Percentiles rank a stretch among this genome's conserved stretches.
Conservation (phyloP, 805 yeast species). For the Suhomyces kilbournensis region DNA sequence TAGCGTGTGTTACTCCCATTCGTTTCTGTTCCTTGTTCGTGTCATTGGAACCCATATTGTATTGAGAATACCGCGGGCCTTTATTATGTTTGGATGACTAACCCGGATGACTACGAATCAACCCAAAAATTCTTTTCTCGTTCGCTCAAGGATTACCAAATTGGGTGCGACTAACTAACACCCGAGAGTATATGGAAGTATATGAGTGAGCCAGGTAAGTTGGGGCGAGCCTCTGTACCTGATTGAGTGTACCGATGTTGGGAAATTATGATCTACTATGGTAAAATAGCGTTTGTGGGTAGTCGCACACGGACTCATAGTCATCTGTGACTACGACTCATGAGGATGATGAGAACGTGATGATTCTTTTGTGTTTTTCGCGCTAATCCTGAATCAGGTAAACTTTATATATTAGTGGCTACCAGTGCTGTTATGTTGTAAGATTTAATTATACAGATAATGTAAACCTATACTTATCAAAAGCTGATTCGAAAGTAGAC, state of each 20-base stretch:
- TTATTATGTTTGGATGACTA: slow-evolving; percentile 1
- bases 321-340: background rate
- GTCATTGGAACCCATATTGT: slow-evolving; percentile 1
- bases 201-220: background rate
- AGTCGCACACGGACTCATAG: background rate
- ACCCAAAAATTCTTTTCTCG: slow-evolving; percentile 1
- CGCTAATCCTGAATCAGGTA: background rate
- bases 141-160: background rate
- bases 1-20: slow-evolving; percentile 54
- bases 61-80: background rate
- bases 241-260: background rate
- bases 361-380: background rate
- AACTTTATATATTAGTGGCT: background rate
- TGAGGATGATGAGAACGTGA: background rate
- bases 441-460: too few relatives aligned
- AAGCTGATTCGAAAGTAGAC: background rate
- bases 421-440: background rate
- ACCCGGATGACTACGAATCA: slow-evolving; percentile 11
- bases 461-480: too few relatives aligned
- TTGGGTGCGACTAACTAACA: background rate
- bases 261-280: background rate
- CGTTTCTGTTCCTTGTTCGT: slow-evolving; percentile 16
- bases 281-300: background rate
- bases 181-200: background rate
- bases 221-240: background rate